phyloP scores from a whole-genome alignment of 495 filamentous ascomycete genomes.

The Daldinia caldariorum region DNA sequence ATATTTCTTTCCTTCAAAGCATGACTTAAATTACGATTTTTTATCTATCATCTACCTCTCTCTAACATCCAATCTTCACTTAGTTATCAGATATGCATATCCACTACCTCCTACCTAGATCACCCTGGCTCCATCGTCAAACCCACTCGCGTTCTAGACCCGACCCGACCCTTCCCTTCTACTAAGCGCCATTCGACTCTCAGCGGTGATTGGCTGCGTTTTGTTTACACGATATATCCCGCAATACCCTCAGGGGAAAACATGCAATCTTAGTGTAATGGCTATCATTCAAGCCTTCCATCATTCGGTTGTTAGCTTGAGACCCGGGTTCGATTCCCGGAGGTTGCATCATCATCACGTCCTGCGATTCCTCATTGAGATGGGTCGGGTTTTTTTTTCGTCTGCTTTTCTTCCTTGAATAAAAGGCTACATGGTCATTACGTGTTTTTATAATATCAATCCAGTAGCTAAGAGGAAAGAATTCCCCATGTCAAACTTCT shows the following conservation, averaged over 20 bases:
- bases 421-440: too few relatives aligned
- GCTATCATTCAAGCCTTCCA: constrained; percentile 6
- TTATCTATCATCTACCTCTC: too few relatives aligned
- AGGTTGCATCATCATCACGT: not conserved
- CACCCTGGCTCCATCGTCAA: not conserved
- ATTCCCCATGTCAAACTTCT: too few relatives aligned
- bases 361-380: too few relatives aligned
- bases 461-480: too few relatives aligned
- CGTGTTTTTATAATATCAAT: too few relatives aligned
- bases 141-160: not conserved
- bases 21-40: too few relatives aligned
- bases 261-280: constrained; percentile 2
- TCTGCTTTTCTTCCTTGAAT: too few relatives aligned
- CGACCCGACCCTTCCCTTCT: not conserved
- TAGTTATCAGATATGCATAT: not conserved
- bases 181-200: not conserved
- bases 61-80: too few relatives aligned
- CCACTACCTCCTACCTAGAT: not conserved
- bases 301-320: not conserved
- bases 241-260: not conserved
- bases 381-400: too few relatives aligned
- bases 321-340: constrained; percentile 2
- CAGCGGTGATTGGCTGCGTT: not conserved
- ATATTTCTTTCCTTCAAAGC: too few relatives aligned
- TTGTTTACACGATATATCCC: not conserved